Evolutionary conservation across 2,329 filamentous ascomycete species (phyloP).

Genomic region (Tricladium varicosporioides): DNA sequence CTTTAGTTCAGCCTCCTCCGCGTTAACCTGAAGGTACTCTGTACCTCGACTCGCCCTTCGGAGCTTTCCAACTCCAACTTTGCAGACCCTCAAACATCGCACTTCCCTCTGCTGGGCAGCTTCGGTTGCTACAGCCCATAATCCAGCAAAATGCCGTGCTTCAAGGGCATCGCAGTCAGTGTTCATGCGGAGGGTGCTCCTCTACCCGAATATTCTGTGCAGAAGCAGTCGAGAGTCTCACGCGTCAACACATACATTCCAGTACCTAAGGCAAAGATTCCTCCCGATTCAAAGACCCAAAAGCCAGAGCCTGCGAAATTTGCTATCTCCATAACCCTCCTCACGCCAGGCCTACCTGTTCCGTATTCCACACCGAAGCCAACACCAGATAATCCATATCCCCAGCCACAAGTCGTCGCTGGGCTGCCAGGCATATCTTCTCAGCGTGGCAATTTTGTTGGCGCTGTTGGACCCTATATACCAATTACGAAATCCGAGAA

Average conservation of each 20-base stretch:
- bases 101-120: slow-evolving; percentile 19
- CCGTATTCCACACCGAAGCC: slow-evolving; percentile 90
- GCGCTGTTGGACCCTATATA: slow-evolving; percentile 78
- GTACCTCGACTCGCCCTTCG: slow-evolving; percentile 5
- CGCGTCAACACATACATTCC: slow-evolving; percentile 97
- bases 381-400: slow-evolving; percentile 72
- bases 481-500: slow-evolving; percentile 90
- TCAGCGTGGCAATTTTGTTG: slow-evolving; percentile 50
- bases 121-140: slow-evolving; percentile 23
- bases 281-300: slow-evolving; percentile 56
- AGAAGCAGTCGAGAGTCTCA: slow-evolving; percentile 86
- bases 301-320: slow-evolving; percentile 94
- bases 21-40: neutral
- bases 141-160: slow-evolving; percentile 73
- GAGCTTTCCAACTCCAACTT: slow-evolving; percentile 1
- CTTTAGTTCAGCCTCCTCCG: slow-evolving; percentile 11
- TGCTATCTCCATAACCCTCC: slow-evolving; percentile 94
- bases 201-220: slow-evolving; percentile 88
- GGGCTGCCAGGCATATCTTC: slow-evolving; percentile 56
- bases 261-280: slow-evolving; percentile 82
- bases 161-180: slow-evolving; percentile 97
- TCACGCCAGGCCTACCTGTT: slow-evolving; percentile 83
- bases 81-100: slow-evolving; percentile 5
- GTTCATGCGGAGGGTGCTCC: slow-evolving; percentile 82
- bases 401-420: slow-evolving; percentile 78